Evolutionary conservation across 2,329 filamentous ascomycete species (phyloP), one percentile per base, ranked within the genome.

Genomic region (Fusarium sp.): DNA sequence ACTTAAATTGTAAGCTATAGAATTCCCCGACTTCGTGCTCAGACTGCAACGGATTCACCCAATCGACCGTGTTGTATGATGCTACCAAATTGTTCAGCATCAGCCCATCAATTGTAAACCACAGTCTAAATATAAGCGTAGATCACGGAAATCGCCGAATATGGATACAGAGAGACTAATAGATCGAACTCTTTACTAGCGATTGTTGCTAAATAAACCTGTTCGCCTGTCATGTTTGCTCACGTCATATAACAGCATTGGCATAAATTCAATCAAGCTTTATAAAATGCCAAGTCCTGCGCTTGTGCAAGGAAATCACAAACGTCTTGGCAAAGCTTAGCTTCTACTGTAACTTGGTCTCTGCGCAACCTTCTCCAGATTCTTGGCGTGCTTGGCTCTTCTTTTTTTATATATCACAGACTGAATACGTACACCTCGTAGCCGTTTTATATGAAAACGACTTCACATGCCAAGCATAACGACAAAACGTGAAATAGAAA

Each of bases 291-390:
- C 71, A 74, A 74, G 70, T 13, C 44, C 71, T 68, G 60, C 62
- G 54, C 45, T 43, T 65, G 60, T 60, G 47, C 59, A 64, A 48
- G 61, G 46, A 56, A 41, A 43, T 40, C 49, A 50, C 15, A 39
- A 56, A 35, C 20, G 67, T 70, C 75, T 78, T 74, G 77, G 74
- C 74, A 74, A 75, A 75, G 74, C 74, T 75, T 75, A 68, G 72
- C 60, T 68, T 67, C 71, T 59, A 49, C 40, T 37, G 39, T 37
- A 30, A 62, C 59, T 60, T 71, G 62, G 65, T 64, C 67, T 62
- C 43, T 69, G 58, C 44, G 52, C 50, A 62, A 55, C 33, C 56
- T 55, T 71, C 65, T 72, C 65, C 67, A 63, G 53, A 61, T 48
- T 70, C 67, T 71, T 64, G 61, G 67, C 56, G 28, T 47, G 43